Conservation (phyloP, 345 rosid species). For the Turnera subulata region DNA sequence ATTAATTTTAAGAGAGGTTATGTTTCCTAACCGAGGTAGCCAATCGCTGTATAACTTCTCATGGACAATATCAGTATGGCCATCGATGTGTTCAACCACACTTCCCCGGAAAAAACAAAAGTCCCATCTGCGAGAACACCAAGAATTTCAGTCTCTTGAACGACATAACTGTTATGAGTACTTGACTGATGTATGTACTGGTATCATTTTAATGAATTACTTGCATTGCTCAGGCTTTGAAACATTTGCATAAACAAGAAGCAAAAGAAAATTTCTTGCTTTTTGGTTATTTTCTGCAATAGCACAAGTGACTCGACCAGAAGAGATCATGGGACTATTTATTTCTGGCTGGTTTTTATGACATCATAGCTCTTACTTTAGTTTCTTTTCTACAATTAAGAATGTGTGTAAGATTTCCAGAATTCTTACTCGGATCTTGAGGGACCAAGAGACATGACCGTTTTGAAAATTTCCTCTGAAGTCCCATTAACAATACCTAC, state of each 20-base stretch:
- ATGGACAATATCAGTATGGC: constrained; percentile 82
- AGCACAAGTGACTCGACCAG: too few relatives aligned
- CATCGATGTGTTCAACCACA: constrained; percentile 87
- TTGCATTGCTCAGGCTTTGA: too few relatives aligned
- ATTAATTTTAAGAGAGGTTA: neutral
- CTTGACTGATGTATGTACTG: too few relatives aligned
- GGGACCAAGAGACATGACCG: constrained; percentile 79
- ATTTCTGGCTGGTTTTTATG: too few relatives aligned
- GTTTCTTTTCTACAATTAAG: neutral
- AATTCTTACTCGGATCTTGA: constrained; percentile 79
- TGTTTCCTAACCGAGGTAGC: constrained; percentile 62
- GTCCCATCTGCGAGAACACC: constrained; percentile 91
- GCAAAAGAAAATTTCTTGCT: too few relatives aligned
- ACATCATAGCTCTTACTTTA: too few relatives aligned
- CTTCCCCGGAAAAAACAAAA: constrained; percentile 63
- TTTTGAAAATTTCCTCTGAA: constrained; percentile 73
- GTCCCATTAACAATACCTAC: constrained; percentile 82
- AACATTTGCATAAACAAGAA: too few relatives aligned
- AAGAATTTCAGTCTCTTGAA: too few relatives aligned
- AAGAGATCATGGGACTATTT: too few relatives aligned
- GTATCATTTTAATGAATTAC: too few relatives aligned
- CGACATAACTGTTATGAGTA: too few relatives aligned
- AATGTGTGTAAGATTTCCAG: constrained; percentile 8
- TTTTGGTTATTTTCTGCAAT: too few relatives aligned
- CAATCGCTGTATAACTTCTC: constrained; percentile 61